These are phyloP conservation scores for Ustilago nuda DNA, from an alignment of 1,284 basidiomycete species.

Conservation along the genomic window DNA sequence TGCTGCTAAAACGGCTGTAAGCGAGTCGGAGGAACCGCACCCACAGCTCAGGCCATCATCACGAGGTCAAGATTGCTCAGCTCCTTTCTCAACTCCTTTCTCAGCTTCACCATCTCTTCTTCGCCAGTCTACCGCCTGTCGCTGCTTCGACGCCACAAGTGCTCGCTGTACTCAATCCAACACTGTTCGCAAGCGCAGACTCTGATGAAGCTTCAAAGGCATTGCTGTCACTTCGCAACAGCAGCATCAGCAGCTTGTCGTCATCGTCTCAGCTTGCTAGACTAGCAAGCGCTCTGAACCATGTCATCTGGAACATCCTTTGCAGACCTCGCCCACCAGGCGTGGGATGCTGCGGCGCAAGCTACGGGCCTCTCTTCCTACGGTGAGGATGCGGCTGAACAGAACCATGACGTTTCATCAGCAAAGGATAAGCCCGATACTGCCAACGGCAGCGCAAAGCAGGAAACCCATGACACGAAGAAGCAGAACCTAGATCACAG, in stretches of 20 bases:
- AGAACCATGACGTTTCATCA: constrained; percentile 6
- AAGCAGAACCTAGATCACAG: neutral
- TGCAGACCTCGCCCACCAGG: constrained; percentile 53
- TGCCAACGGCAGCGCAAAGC: neutral
- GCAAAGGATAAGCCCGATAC: neutral
- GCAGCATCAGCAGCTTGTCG: no score
- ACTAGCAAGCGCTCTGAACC: neutral
- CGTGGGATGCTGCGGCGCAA: constrained; percentile 38
- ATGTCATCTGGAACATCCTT: constrained; percentile 55
- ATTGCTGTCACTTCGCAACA: neutral
- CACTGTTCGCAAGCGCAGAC: neutral
- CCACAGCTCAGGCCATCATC: neutral
- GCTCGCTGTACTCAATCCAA: neutral
- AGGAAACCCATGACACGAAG: neutral
- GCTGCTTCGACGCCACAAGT: neutral
- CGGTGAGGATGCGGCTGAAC: constrained; percentile 4
- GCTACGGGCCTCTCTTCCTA: constrained; percentile 31
- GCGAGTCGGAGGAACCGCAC: neutral
- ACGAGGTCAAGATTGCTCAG: neutral
- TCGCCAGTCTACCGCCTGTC: neutral
- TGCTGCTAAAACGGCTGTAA: neutral
- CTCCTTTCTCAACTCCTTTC: neutral
- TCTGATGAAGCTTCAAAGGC: neutral
- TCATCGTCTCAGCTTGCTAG: neutral
- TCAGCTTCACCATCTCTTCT: neutral